These are phyloP conservation scores for Penicillium sp. DNA, from an alignment of 2,329 filamentous ascomycete genomes.

Conservation along the genomic window DNA sequence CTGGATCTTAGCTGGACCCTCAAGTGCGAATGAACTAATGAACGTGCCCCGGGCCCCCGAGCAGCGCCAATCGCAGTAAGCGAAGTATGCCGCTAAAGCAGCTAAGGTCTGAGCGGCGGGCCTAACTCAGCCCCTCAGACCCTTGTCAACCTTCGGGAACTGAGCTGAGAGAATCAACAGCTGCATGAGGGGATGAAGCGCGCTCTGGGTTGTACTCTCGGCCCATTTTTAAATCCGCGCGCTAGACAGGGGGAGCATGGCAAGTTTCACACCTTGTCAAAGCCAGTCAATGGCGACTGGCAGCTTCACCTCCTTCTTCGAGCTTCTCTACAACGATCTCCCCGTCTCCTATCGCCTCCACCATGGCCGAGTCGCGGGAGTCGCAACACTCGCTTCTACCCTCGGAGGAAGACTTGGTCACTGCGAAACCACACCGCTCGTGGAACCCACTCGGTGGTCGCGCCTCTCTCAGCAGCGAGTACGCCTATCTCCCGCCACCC, in stretches of 20 bases:
- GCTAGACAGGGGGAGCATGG: slow-evolving; percentile 1
- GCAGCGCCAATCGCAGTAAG: not conserved
- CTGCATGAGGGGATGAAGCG: not conserved
- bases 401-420: slow-evolving; percentile 21
- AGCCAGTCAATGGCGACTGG: not conserved
- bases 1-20: not conserved
- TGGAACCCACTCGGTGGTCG: slow-evolving; percentile 30
- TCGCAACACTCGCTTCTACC: slow-evolving; percentile 26
- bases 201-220: not conserved
- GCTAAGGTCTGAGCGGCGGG: slow-evolving; percentile 4
- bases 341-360: not conserved
- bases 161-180: not conserved
- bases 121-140: not conserved
- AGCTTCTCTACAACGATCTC: not conserved
- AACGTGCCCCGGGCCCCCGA: too few relatives aligned
- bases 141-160: not conserved
- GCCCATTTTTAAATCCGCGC: not conserved
- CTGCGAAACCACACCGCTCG: slow-evolving; percentile 21
- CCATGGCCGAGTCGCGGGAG: slow-evolving; percentile 28
- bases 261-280: not conserved
- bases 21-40: not conserved
- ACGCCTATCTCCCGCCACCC: slow-evolving; percentile 16
- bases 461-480: slow-evolving; percentile 15
- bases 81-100: not conserved
- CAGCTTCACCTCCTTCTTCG: not conserved